Evolutionary conservation across 2,329 filamentous ascomycete species (phyloP), one percentile per base, ranked within the genome.

Genomic region (Stachybotrys chlorohalonatus): DNA sequence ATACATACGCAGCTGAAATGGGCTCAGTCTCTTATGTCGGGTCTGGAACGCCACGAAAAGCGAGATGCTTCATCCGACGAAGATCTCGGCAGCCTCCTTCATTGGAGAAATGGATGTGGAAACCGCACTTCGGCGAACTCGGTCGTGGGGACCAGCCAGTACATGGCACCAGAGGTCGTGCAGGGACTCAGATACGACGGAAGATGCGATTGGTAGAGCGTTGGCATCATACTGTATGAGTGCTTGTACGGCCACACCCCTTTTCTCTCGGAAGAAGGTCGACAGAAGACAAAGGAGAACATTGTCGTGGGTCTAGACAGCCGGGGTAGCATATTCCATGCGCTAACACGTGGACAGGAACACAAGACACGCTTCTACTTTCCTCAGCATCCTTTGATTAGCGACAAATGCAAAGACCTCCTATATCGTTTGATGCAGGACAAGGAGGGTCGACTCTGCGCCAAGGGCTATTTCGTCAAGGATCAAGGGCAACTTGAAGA

Each of bases 131-230:
- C 90, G 39, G 93, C 93, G 1, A 83, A 85, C 61, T 96, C 91
- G 49, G 85, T 96, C 1, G 93, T 97, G 11, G 93, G 93, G 2
- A 97, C 94, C 2, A 96, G 91, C 67, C 93, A 96, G 67, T 97
- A 97, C 74, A 97, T 96, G 94, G 93, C 94, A 1, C 93, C 93
- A 2, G 94, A 97, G 73, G 89, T 97, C 16, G 86, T 96, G 55
- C 77, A 81, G 60, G 90, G 92, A 31, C 81, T 90, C 51, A 74
- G 80, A 45, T 97, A 97, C 68, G 94, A 97, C 71, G 93, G 89
- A 32, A 81, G 93, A 65, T 97, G 93, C 71, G 93, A 97, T 71
- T 97, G 82, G 90, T 97, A 89, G 93, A 96, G 92, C 71, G 83
- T 97, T 62, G 93, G 91, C 53, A 85, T 97, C 66, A 96, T 97